These are phyloP conservation scores for Jimgerdemannia flammicorona DNA, from an alignment of 192 early-diverging fungal genomes.

Conservation along the genomic window DNA sequence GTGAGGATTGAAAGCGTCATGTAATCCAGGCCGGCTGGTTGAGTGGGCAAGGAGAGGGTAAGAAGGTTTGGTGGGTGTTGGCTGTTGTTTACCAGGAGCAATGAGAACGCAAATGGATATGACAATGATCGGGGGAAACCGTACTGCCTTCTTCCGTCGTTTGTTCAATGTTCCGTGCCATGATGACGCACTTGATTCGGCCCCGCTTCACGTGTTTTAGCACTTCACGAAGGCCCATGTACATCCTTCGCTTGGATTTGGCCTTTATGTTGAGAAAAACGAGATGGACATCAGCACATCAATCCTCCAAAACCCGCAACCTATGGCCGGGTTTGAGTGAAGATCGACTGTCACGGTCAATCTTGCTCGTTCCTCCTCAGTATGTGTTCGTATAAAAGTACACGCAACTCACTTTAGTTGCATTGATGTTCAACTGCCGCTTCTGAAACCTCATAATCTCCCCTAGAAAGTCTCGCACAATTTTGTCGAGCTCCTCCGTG, in stretches of 20 bases:
- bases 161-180: constrained; percentile 3
- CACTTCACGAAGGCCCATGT: constrained; percentile 1
- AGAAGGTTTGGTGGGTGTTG: too few relatives aligned
- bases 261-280: constrained; percentile 3
- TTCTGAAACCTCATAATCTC: not conserved
- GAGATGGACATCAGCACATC: not conserved
- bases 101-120: not conserved
- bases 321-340: too few relatives aligned
- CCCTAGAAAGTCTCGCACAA: not conserved
- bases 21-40: not conserved
- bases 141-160: not conserved
- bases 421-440: not conserved
- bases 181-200: not conserved
- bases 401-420: not conserved
- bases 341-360: too few relatives aligned
- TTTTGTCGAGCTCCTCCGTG: not conserved
- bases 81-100: not conserved
- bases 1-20: not conserved
- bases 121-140: not conserved
- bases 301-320: too few relatives aligned
- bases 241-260: not conserved
- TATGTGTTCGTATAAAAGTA: not conserved
- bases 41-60: too few relatives aligned
- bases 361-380: too few relatives aligned
- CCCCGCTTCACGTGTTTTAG: not conserved